Evolutionary conservation across 306 rosid genomes (phyloP).

Genomic region (Sicyos baderoa): DNA sequence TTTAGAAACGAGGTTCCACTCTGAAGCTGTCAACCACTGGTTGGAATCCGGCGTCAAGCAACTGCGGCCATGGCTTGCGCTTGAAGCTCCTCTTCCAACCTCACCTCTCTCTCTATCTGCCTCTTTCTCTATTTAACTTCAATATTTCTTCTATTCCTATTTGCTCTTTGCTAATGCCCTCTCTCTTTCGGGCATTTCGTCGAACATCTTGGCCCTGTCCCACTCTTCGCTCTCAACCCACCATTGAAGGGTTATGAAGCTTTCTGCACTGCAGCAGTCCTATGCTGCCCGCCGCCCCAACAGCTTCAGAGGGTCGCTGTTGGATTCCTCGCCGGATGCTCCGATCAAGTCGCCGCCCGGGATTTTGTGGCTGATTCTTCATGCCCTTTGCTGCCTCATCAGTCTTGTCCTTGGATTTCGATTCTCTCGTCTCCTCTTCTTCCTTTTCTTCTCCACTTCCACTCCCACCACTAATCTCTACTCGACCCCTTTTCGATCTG

Average conservation of each 20-base stretch:
- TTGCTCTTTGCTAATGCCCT: neutral
- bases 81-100: neutral
- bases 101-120: neutral
- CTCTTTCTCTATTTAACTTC: neutral
- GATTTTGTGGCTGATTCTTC: constrained; percentile 75
- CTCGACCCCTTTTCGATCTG: constrained; percentile 60
- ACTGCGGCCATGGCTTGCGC: neutral
- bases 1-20: neutral
- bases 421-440: constrained; percentile 92
- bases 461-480: constrained; percentile 37
- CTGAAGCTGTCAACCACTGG: constrained; percentile 13
- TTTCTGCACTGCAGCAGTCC: constrained; percentile 82
- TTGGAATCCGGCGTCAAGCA: neutral
- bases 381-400: constrained; percentile 83
- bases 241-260: constrained; percentile 51
- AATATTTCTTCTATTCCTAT: neutral
- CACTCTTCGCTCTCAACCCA: neutral
- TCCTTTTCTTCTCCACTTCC: constrained; percentile 71
- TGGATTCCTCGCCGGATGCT: constrained; percentile 59
- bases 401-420: constrained; percentile 92
- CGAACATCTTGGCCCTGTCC: constrained; percentile 8
- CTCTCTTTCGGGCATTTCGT: constrained; percentile 10
- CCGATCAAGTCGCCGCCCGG: constrained; percentile 64
- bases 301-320: constrained; percentile 61
- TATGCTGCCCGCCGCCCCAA: constrained; percentile 26